phyloP scores from a whole-genome alignment of 2,329 filamentous ascomycete genomes.

The Cladophialophora chaetospira region DNA sequence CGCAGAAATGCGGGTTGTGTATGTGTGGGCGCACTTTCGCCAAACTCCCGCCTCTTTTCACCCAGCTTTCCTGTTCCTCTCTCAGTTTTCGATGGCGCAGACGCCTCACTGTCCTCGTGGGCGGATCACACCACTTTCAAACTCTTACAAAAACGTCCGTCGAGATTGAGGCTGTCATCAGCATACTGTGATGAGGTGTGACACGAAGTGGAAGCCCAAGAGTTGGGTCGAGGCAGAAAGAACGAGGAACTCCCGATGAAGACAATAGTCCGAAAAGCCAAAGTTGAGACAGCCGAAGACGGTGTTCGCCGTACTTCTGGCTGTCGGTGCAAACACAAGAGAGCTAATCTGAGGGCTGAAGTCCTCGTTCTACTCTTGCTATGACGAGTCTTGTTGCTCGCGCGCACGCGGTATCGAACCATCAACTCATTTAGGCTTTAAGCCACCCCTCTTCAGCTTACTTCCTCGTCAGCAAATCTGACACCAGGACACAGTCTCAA shows the following conservation, averaged over 20 bases:
- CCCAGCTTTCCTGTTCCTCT: neutral
- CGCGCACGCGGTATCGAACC: no score
- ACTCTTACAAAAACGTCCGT: no score
- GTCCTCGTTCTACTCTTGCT: neutral
- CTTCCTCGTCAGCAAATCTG: conserved; percentile 1
- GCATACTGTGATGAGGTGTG: neutral
- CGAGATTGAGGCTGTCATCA: neutral
- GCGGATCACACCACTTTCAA: no score
- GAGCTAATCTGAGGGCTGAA: conserved; percentile 25
- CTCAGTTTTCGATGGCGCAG: no score
- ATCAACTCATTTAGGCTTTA: neutral
- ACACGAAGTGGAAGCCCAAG: neutral
- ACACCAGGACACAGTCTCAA: conserved; percentile 38
- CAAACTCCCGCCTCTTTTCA: neutral
- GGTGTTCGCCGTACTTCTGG: conserved; percentile 14
- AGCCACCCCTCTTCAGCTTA: neutral
- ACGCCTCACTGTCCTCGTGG: no score
- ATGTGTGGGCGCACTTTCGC: neutral
- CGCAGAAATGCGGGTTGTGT: conserved; percentile 19
- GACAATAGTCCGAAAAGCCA: conserved; percentile 31
- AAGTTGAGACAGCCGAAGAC: conserved; percentile 31
- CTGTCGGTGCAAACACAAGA: conserved; percentile 23
- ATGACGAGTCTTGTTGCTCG: neutral
- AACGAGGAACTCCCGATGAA: conserved; percentile 23
- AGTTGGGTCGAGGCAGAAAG: neutral